Evolutionary conservation across 192 early-diverging fungal species (phyloP).

Genomic region (Blastocladiella britannica): DNA sequence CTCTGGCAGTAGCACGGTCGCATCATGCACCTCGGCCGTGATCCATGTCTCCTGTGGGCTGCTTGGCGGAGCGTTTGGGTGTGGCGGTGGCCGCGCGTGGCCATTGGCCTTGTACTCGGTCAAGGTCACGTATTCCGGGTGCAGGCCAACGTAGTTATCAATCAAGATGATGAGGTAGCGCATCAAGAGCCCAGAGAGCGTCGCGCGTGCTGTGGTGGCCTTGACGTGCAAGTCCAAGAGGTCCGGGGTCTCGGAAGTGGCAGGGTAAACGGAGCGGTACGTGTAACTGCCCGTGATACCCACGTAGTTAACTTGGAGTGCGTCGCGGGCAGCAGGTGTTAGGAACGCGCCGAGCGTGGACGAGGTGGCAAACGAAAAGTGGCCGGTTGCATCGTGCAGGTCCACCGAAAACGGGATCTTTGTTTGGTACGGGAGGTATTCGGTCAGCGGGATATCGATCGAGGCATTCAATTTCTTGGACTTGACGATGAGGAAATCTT

Average conservation of each 20-base stretch:
- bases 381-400: neutral
- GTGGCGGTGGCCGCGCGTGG: no score
- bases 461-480: neutral
- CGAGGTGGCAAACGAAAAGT: neutral
- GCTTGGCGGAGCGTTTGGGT: constrained; percentile 6
- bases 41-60: constrained; percentile 3
- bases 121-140: constrained; percentile 30
- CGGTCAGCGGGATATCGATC: neutral
- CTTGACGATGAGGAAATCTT: neutral
- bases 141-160: constrained; percentile 49
- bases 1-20: neutral
- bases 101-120: constrained; percentile 29
- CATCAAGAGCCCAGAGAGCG: constrained; percentile 43
- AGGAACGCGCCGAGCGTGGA: neutral
- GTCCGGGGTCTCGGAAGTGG: neutral
- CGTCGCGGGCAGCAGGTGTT: neutral
- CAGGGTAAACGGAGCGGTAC: neutral
- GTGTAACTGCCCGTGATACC: neutral
- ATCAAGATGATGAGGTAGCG: constrained; percentile 42
- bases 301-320: neutral
- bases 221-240: constrained; percentile 11
- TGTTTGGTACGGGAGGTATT: neutral
- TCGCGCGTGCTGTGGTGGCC: constrained; percentile 31
- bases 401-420: neutral
- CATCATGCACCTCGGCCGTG: neutral